phyloP scores from a whole-genome alignment of 768 basidiomycete genomes.

The Nevesoporus exiguus region DNA sequence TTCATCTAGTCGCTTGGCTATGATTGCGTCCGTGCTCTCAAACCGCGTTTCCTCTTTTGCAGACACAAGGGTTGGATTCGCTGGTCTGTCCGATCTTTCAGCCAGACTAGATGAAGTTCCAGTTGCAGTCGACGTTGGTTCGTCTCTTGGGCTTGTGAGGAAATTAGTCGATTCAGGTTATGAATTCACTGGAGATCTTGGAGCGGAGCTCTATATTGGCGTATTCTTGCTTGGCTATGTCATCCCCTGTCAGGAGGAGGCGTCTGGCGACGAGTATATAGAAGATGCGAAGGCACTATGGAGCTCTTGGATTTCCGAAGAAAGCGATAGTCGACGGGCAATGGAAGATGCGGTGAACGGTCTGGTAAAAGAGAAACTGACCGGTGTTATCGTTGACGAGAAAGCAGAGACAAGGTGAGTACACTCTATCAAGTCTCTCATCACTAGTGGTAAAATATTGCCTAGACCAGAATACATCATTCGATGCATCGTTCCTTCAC shows the following conservation, averaged over 20 bases:
- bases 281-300: conserved; percentile 32
- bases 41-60: conserved; percentile 12
- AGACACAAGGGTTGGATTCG: conserved; percentile 11
- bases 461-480: conserved; percentile 48
- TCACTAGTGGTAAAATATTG: not conserved
- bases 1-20: conserved; percentile 16
- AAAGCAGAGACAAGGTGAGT: conserved; percentile 32
- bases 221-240: conserved; percentile 24
- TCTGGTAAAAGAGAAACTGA: conserved; percentile 42
- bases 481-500: conserved; percentile 32
- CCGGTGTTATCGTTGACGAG: conserved; percentile 39
- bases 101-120: not conserved
- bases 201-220: conserved; percentile 18
- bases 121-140: not conserved
- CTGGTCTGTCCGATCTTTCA: conserved; percentile 8
- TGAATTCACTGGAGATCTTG: conserved; percentile 18
- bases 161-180: conserved; percentile 19
- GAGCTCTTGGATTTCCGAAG: conserved; percentile 23
- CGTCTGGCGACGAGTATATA: conserved; percentile 6
- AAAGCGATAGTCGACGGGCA: conserved; percentile 13
- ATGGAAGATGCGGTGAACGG: conserved; percentile 26
- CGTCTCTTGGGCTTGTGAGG: conserved; percentile 10
- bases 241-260: conserved; percentile 11
- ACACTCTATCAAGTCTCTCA: not conserved
- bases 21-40: conserved; percentile 18